Percentiles rank a stretch among this genome's conserved stretches.
phyloP scores from a whole-genome alignment of 2,329 filamentous ascomycete genomes.

The Apiospora phragmitis region DNA sequence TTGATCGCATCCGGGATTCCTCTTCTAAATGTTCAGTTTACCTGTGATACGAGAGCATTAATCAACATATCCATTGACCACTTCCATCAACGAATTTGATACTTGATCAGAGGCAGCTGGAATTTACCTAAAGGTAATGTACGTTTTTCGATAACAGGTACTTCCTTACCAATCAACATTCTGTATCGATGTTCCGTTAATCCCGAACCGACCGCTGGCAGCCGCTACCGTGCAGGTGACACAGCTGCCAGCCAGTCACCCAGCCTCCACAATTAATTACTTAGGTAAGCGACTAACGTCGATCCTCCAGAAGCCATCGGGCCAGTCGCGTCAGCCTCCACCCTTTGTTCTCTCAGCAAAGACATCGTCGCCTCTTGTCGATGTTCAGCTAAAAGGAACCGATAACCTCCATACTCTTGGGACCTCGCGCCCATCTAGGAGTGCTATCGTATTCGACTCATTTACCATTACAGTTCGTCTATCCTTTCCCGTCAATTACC shows the following conservation, averaged over 20 bases:
- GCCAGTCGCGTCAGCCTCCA: constrained; percentile 1
- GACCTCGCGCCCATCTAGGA: constrained; percentile 14
- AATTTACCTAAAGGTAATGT: too few relatives aligned
- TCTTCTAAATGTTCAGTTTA: too few relatives aligned
- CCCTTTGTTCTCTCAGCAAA: constrained; percentile 7
- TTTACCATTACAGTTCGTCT: constrained; percentile 31
- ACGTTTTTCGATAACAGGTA: background rate
- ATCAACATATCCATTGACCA: too few relatives aligned
- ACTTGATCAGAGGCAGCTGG: background rate
- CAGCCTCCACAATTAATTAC: constrained; percentile 1
- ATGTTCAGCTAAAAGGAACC: constrained; percentile 8
- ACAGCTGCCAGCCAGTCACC: background rate
- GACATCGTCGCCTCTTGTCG: constrained; percentile 8
- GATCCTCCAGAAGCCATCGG: background rate
- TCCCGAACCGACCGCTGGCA: background rate
- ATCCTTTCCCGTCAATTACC: constrained; percentile 28
- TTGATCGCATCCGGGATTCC: background rate
- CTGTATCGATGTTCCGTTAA: background rate
- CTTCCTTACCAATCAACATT: background rate
- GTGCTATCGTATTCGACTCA: constrained; percentile 12
- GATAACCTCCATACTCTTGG: constrained; percentile 13
- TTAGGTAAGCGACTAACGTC: background rate
- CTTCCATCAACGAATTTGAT: too few relatives aligned
- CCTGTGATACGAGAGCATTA: too few relatives aligned
- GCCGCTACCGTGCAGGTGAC: background rate